Evolutionary conservation across 352 stramenopile genomes (phyloP), one percentile per base, ranked within the genome.

Genomic region (Globisporangium spinosum): DNA sequence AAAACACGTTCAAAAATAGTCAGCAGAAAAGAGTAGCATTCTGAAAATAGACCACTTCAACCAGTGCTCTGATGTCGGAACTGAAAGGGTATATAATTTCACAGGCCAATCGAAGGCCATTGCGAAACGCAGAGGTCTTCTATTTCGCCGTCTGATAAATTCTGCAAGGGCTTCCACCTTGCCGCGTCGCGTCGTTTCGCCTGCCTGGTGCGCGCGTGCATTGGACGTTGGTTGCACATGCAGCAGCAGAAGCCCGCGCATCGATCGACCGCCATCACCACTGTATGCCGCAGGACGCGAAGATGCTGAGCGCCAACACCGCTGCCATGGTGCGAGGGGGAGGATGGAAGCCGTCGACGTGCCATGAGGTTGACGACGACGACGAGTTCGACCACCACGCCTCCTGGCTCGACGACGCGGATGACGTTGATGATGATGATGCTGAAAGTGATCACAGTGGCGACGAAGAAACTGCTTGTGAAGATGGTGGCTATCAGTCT

Each of bases 351-450:
- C 29, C 29, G 27, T 22, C 10, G 8, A 45, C 55, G 20, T 3
- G 55, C 55, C 17, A 34, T 27, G 27, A 34, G 15, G 23, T 62
- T 17, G 29, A 75, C 25, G 69, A 74, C 53, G 70, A 59, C 49
- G 51, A 59, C 61, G 57, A 34, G 58, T 61, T 67, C 22, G 27
- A 47, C 51, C 49, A 55, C 22, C 54, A 56, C 54, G 40, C 63
- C 20, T 68, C 54, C 25, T 68, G 63, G 63, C 54, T 63, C 27
- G 63, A 63, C n/a, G 63, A 68, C 12, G 56, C 20, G 8, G 59
- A 65, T 23, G 17, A 12, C 1, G 25, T 10, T n/a, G 17, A 35
- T 29, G 47, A 45, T 23, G 40, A 64, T 22, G 38, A 56, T 56
- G 58, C 2, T 55, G 23, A 15, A 15, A 15, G 38, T 45, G 38